Evolutionary conservation across 2,329 filamentous ascomycete genomes (phyloP), one percentile per base, ranked within the genome.

Genomic region (Monosporascus ibericus): DNA sequence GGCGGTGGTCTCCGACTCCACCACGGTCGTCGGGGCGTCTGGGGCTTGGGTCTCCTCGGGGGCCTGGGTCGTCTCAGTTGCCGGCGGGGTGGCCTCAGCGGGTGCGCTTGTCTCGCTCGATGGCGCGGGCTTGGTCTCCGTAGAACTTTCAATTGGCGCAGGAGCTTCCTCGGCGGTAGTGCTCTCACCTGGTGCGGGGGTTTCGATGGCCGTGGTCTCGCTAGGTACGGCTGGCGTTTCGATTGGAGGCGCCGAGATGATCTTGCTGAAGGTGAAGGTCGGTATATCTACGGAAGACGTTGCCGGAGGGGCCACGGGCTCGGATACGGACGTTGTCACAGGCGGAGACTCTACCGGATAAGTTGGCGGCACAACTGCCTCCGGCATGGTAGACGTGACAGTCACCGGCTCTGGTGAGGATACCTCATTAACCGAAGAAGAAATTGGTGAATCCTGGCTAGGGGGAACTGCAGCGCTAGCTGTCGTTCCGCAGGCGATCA

Each of bases 401-500:
- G 55, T 42, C 6, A 44, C 53, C 1, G 53, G 37, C 14, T 48
- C 48, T 1, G 56, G 30, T 3, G 55, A 53, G 8, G 52, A 48
- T 20, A 52, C 58, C 0, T 36, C 47, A 8, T 60, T 62, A 2
- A 64, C 55, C 3, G 63, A 64, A 39, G 63, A 64, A 2, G 65
- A 61, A 47, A 64, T 60, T 6, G 54, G 42, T 3, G 60, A 62
- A 25, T 60, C 63, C 25, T 66, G 38, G 6, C 49, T 52, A 1
- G 60, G 49, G 4, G 60, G 60, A 7, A 66, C 55, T 3, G 60
- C 50, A 20, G 57, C 40, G 11, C 57, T 60, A 14, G 49, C 53
- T n/a, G 58, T 50, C 25, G 55, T 55, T 1, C 63, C 64, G 48
- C 64, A 64, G 7, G 60, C 63, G 38, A 66, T 64, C 55, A 65